These are phyloP conservation scores for Chloris gayana DNA, from an alignment of 176 grass and related monocot genomes.

Conservation along the genomic window DNA sequence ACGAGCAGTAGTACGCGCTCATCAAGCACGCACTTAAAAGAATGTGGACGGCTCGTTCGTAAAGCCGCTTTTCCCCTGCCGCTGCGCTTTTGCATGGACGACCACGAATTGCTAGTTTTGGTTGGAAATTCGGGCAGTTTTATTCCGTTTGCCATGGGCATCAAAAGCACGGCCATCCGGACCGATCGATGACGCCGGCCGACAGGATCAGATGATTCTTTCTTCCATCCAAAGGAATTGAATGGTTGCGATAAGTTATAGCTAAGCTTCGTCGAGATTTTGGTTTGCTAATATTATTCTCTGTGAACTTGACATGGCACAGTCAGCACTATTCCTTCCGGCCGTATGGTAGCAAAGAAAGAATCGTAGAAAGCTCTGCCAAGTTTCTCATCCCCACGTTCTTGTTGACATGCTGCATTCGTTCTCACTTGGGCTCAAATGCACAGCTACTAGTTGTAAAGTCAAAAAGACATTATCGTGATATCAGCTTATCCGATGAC, in stretches of 20 bases:
- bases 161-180: no score
- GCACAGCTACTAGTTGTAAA: neutral
- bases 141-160: neutral
- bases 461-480: conserved; percentile 12
- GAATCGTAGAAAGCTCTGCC: neutral
- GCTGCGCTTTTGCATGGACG: neutral
- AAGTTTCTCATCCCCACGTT: neutral
- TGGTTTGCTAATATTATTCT: no score
- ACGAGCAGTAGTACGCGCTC: neutral
- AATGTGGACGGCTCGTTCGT: neutral
- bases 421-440: neutral
- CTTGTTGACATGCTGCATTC: neutral
- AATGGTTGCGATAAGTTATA: neutral
- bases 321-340: neutral
- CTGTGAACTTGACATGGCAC: neutral
- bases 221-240: conserved; percentile 1
- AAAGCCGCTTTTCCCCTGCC: neutral
- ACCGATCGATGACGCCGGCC: neutral
- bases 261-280: neutral
- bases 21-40: neutral
- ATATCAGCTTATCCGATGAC: conserved; percentile 15
- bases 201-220: conserved; percentile 27
- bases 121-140: neutral
- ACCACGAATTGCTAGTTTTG: neutral
- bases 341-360: neutral